Conservation (phyloP, 768 basidiomycete species). For the Russula foetens region DNA sequence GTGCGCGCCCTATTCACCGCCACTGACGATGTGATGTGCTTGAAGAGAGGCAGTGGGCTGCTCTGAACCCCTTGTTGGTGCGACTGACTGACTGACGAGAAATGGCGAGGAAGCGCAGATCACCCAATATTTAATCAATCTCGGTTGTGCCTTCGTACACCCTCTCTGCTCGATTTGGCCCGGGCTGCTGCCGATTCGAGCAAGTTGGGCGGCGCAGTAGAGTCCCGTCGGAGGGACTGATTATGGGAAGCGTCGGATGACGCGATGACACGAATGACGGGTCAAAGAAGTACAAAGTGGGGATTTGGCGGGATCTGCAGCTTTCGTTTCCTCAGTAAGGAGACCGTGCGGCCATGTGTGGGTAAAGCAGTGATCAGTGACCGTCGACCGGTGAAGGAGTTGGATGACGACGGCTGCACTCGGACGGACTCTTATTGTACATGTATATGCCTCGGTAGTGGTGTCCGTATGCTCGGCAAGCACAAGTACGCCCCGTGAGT, state of each 20-base stretch:
- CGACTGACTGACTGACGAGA: neutral
- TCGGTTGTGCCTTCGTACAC: constrained; percentile 6
- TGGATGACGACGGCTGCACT: neutral
- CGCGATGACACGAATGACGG: too few species aligned
- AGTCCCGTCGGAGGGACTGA: constrained; percentile 6
- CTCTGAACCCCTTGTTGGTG: neutral
- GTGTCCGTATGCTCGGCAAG: constrained; percentile 4
- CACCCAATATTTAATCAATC: constrained; percentile 14
- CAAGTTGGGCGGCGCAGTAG: neutral
- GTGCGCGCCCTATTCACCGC: neutral
- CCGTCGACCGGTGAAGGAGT: neutral
- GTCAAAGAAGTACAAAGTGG: neutral
- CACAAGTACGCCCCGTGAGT: constrained; percentile 12
- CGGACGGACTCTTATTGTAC: neutral
- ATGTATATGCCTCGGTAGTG: constrained; percentile 6
- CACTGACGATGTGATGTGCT: neutral
- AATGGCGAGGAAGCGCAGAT: constrained; percentile 4
- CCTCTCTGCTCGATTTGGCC: constrained; percentile 10
- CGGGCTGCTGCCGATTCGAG: constrained; percentile 3
- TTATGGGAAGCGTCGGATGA: neutral
- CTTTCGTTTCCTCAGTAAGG: neutral
- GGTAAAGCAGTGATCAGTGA: neutral
- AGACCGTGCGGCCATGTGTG: neutral
- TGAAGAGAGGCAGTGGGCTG: neutral
- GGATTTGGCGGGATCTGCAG: constrained; percentile 16